These are phyloP conservation scores for Penstemon eatonii DNA, from an alignment of 257 asterid species.

Conservation along the genomic window DNA sequence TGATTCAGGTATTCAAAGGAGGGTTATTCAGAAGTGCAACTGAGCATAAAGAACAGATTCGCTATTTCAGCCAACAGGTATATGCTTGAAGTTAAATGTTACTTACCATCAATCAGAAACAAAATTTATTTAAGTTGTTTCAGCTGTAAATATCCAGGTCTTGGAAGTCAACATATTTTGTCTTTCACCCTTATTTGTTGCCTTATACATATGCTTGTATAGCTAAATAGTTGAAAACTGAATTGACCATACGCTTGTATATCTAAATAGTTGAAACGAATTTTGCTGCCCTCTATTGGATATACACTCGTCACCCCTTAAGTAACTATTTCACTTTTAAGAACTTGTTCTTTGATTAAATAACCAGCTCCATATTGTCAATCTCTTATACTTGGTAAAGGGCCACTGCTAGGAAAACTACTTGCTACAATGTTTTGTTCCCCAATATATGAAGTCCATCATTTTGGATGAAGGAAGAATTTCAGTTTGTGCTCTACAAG, in stretches of 20 bases:
- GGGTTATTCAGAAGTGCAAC: constrained; percentile 97
- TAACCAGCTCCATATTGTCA: neutral
- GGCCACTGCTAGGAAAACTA: neutral
- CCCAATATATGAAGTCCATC: neutral
- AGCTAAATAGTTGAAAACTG: neutral
- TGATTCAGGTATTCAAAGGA: constrained; percentile 84
- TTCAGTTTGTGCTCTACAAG: constrained; percentile 1
- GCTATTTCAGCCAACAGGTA: constrained; percentile 95
- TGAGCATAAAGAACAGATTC: constrained; percentile 85
- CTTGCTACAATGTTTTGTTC: no score
- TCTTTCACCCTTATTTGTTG: neutral
- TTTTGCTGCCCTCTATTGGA: neutral
- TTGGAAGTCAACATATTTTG: constrained; percentile 5
- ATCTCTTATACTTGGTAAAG: constrained; percentile 2
- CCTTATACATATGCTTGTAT: neutral
- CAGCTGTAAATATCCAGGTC: neutral
- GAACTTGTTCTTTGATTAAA: neutral
- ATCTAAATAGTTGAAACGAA: neutral
- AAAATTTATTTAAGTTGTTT: neutral
- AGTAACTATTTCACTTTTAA: neutral
- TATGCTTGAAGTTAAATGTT: constrained; percentile 21
- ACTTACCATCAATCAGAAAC: neutral
- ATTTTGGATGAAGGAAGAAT: constrained; percentile 14
- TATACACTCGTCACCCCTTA: neutral
- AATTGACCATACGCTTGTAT: neutral